Percentiles rank a stretch among this genome's conserved stretches.
Evolutionary conservation across 768 basidiomycete genomes (phyloP).

Genomic region (Pulveroboletus sp.): DNA sequence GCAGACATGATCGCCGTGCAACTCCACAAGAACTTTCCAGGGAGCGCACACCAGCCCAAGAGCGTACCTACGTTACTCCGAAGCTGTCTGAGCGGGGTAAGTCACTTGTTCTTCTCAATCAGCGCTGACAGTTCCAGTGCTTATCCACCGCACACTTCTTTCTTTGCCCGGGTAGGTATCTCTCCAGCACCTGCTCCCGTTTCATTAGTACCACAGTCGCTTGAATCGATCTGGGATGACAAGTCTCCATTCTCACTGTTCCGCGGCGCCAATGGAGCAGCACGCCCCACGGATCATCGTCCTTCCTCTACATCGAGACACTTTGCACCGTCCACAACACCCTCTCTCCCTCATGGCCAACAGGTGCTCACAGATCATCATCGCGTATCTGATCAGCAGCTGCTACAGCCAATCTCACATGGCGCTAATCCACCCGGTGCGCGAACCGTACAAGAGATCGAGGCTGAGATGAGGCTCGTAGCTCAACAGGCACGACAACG

Average conservation of each 20-base stretch:
- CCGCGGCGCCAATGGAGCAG: slow-evolving; percentile 49
- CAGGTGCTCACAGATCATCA: slow-evolving; percentile 33
- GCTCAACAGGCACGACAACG: slow-evolving; percentile 45
- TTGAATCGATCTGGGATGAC: slow-evolving; percentile 82
- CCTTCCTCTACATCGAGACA: slow-evolving; percentile 25
- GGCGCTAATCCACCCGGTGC: slow-evolving; percentile 37
- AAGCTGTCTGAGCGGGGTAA: slow-evolving; percentile 30
- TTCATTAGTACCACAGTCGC: slow-evolving; percentile 37
- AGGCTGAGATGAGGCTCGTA: slow-evolving; percentile 75
- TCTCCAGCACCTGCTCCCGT: slow-evolving; percentile 36
- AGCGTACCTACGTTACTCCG: slow-evolving; percentile 13
- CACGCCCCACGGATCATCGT: slow-evolving; percentile 37
- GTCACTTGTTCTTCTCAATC: slow-evolving; percentile 11
- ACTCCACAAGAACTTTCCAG: slow-evolving; percentile 23
- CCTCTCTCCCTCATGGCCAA: slow-evolving; percentile 25
- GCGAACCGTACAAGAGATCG: slow-evolving; percentile 78
- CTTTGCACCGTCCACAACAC: slow-evolving; percentile 18
- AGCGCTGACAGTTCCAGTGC: not conserved
- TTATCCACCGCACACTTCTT: slow-evolving; percentile 14
- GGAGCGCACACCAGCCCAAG: slow-evolving; percentile 29
- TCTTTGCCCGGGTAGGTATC: slow-evolving; percentile 16
- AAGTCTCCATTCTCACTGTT: slow-evolving; percentile 73
- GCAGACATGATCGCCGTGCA: slow-evolving; percentile 15
- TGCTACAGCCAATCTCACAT: slow-evolving; percentile 35
- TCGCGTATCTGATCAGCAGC: slow-evolving; percentile 36